Percentiles rank a stretch among this genome's conserved stretches.
phyloP scores from a whole-genome alignment of 2,329 filamentous ascomycete species.

The Rhynchosporium agropyri region DNA sequence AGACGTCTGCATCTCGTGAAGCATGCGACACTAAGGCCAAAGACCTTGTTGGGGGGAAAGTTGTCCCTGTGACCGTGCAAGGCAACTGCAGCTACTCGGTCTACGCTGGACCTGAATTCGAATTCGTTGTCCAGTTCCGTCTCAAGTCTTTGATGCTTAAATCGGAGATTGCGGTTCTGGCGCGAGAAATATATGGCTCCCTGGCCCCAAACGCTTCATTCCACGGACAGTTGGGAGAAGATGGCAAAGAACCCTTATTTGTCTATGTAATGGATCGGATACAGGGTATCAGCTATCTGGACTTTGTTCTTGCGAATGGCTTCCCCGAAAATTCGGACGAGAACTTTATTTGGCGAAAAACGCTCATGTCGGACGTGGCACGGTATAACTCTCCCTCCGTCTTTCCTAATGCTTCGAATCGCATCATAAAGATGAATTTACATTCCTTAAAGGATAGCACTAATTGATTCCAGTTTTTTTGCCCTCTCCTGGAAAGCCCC shows the following conservation, averaged over 20 bases:
- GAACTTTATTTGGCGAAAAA: constrained; percentile 43
- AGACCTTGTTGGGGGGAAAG: constrained; percentile 40
- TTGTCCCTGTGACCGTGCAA: constrained; percentile 44
- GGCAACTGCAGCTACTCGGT: constrained; percentile 47
- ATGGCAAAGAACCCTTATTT: too few relatives aligned
- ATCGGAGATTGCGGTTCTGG: constrained; percentile 40
- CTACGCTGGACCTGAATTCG: constrained; percentile 43
- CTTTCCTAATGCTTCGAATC: constrained; percentile 13
- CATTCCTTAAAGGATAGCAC: constrained; percentile 28
- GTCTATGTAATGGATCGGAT: too few relatives aligned
- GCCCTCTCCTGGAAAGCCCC: constrained; percentile 45
- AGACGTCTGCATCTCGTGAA: constrained; percentile 35
- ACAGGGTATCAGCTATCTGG: too few relatives aligned
- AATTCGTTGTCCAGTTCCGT: constrained; percentile 46
- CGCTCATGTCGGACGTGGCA: constrained; percentile 43
- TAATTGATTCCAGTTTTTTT: constrained; percentile 43
- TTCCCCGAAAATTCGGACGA: constrained; percentile 44
- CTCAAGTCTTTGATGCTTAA: constrained; percentile 44
- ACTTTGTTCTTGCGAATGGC: too few relatives aligned
- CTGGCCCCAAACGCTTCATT: too few relatives aligned
- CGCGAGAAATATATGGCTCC: constrained; percentile 42
- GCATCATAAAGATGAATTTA: constrained; percentile 24
- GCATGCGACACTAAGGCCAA: constrained; percentile 35
- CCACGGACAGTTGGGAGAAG: too few relatives aligned
- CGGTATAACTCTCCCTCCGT: constrained; percentile 19